Conservation (phyloP, 1,284 basidiomycete genomes). For the Meripilus lineatus region DNA sequence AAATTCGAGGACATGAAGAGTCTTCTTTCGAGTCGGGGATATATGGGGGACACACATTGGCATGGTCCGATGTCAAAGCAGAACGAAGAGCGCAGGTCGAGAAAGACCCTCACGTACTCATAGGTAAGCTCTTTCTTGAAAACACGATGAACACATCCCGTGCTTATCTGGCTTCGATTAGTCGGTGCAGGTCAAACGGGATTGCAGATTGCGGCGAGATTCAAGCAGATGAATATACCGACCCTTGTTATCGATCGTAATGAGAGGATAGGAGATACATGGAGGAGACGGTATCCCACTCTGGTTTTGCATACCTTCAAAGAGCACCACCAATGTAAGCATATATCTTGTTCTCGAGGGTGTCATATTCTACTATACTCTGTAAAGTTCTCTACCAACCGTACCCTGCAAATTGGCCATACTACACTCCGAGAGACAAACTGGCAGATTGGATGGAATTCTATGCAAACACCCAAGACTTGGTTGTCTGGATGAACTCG, state of each 20-base stretch:
- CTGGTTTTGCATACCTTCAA: constrained; percentile 47
- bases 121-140: constrained; percentile 16
- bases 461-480: constrained; percentile 56
- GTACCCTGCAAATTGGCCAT: constrained; percentile 28
- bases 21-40: constrained; percentile 10
- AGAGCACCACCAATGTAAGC: constrained; percentile 29
- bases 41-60: constrained; percentile 16
- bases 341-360: neutral
- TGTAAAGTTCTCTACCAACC: constrained; percentile 31
- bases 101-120: constrained; percentile 24
- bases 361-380: neutral
- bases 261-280: constrained; percentile 44
- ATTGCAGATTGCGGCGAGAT: constrained; percentile 47
- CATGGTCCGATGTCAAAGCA: constrained; percentile 18
- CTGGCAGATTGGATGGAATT: constrained; percentile 62
- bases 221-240: constrained; percentile 44
- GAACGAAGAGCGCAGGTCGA: constrained; percentile 17
- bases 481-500: constrained; percentile 60
- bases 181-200: constrained; percentile 61
- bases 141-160: neutral
- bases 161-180: constrained; percentile 31
- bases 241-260: constrained; percentile 46
- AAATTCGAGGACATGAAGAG: constrained; percentile 30
- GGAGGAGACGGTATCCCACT: constrained; percentile 48
- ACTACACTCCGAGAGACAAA: constrained; percentile 27